Base-by-base conservation (phyloP, 2,329 filamentous ascomycete species). In the Colletotrichum sp. region DNA sequence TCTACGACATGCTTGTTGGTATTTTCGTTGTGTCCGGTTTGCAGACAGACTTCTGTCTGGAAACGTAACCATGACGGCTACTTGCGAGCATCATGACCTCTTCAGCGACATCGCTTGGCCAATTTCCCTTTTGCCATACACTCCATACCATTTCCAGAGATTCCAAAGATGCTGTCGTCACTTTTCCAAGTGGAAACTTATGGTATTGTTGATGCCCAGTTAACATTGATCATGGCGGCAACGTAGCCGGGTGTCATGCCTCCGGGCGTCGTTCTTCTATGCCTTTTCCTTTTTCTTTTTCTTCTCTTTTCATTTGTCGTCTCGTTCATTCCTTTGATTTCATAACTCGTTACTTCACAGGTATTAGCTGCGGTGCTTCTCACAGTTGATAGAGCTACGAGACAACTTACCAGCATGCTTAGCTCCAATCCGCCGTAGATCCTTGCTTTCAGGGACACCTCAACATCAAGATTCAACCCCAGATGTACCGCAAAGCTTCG, bases 361-460 rank as follows among this genome's bases (percentile, higher is more conserved):
- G 15, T 16, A 12, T 65, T 30, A 73, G 70, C 16, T 22, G 2
- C 12, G 9, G 12, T 5, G 6, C 18, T 56, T 32, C 8, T 32
- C n/a, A 48, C 30, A 8, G 27, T 16, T 18, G 25, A 2, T 10
- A 28, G 8, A 48, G 12, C 13, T 9, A 8, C 8, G 28, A 27
- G 28, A 22, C n/a, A n/a, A 68, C 70, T 68, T 52, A 75, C 73
- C 58, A 69, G 56, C 65, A 67, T 52, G 64, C 73, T 75, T 4
- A 75, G 48, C 34, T 75, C 73, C 34, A 75, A 56, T 16, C 60
- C 64, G 3, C 73, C 73, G 10, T 58, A 30, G 16, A 75, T 32
- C 9, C 64, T 68, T 55, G 73, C 73, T 36, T 68, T 73, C 25
- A 75, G 27, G 8, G 64, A 73, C 25, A 75, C 73, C 28, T 75